Evolutionary conservation across 306 rosid species (phyloP), one percentile per base, ranked within the genome.

Genomic region (Comarum palustre): DNA sequence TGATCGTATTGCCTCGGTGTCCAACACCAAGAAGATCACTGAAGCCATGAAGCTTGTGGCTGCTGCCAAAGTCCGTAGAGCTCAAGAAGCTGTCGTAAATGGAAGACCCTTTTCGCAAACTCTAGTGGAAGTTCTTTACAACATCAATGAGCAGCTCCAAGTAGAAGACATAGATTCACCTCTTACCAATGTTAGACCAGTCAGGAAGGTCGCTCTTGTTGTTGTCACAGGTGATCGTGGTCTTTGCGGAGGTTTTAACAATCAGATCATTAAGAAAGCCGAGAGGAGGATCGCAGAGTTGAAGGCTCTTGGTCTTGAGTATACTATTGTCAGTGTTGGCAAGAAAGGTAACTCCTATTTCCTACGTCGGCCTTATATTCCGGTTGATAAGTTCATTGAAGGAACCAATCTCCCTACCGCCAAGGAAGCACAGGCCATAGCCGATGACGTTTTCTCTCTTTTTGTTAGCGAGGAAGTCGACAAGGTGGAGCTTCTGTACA

Each of bases 31-130:
- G 88, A 92, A 92, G 76, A 92, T 92, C 72, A 92, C 98, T 0
- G 98, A 92, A 82, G 98, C 98, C 62, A 92, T 90, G 96, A 92
- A 92, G 86, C 98, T 92, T 50, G 98, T 92, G 7, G 96, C 98
- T 0, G 98, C 98, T 12, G 98, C 96, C 5, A 90, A 88, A 82
- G 98, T 92, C 68, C 86, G 98, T 41, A 83, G 96, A 77, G 98
- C 98, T 34, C 96, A 92, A 81, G 98, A 92, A 82, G 96, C 98
- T 55, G 96, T 92, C 19, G 96, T 88, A 4, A 92, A 88, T 64
- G 98, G 88, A 22, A 85, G 98, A 69, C 98, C 98, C 15, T 92
- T 92, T 66, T 92, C 96, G 9, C 88, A 92, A 79, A 86, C 96
- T 59, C 90, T 92, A 0, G 96, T 92, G 13, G 98, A 90, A 68